phyloP scores from a whole-genome alignment of 768 basidiomycete genomes.

The Trametes cinnabarina region DNA sequence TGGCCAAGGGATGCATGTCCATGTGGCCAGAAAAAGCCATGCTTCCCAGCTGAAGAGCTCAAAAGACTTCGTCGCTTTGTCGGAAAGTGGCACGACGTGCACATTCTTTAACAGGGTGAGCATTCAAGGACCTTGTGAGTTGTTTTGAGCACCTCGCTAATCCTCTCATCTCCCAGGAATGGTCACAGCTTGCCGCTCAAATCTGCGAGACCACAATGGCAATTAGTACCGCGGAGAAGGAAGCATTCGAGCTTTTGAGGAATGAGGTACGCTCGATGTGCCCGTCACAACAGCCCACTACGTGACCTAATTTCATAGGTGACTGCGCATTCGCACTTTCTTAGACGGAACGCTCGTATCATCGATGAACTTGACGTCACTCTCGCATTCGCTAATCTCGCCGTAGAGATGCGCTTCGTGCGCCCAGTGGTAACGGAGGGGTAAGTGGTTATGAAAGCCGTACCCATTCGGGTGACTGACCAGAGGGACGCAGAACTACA shows the following conservation, averaged over 20 bases:
- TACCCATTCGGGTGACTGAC: background rate
- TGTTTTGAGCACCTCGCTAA: background rate
- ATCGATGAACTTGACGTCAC: slow-evolving; percentile 88
- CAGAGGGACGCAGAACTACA: slow-evolving; percentile 39
- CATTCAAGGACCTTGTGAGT: background rate
- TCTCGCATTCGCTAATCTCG: slow-evolving; percentile 77
- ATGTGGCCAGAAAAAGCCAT: slow-evolving; percentile 67
- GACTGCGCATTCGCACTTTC: slow-evolving; percentile 46
- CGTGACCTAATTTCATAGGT: slow-evolving; percentile 45
- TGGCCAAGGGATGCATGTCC: slow-evolving; percentile 72
- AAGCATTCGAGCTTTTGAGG: slow-evolving; percentile 69
- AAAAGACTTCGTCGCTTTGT: slow-evolving; percentile 53
- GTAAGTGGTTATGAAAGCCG: slow-evolving; percentile 57
- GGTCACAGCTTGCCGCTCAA: slow-evolving; percentile 70
- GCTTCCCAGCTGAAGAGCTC: slow-evolving; percentile 46
- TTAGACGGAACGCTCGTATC: slow-evolving; percentile 75
- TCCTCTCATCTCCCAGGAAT: slow-evolving; percentile 45
- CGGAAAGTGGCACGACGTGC: slow-evolving; percentile 64
- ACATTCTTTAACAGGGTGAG: slow-evolving; percentile 56
- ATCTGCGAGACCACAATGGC: slow-evolving; percentile 57
- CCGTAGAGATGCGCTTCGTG: slow-evolving; percentile 72
- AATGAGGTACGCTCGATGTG: slow-evolving; percentile 55
- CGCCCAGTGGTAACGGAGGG: slow-evolving; percentile 66
- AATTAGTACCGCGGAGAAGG: slow-evolving; percentile 60
- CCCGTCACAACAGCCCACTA: background rate